Percentiles rank a stretch among this genome's conserved stretches.
These are phyloP conservation scores for Claviceps paspali DNA, from an alignment of 2,329 filamentous ascomycete species.

Conservation along the genomic window DNA sequence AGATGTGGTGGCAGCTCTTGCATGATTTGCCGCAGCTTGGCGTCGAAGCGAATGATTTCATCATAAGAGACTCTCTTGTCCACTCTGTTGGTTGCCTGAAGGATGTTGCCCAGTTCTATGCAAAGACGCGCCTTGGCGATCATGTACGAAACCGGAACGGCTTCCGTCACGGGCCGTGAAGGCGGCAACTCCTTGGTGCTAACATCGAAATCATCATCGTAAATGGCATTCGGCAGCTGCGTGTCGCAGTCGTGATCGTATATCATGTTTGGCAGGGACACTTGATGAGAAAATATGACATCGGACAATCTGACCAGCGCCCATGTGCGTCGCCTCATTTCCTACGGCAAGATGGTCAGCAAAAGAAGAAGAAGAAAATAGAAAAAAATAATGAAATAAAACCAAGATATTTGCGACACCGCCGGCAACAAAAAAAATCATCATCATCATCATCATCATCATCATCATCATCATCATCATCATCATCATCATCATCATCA, in stretches of 20 bases:
- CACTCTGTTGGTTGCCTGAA: slow-evolving; percentile 47
- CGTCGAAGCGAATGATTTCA: slow-evolving; percentile 47
- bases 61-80: slow-evolving; percentile 44
- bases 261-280: slow-evolving; percentile 53
- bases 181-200: slow-evolving; percentile 52
- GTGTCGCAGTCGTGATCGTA: slow-evolving; percentile 62
- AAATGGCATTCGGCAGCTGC: slow-evolving; percentile 59
- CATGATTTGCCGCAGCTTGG: slow-evolving; percentile 43
- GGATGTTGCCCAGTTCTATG: slow-evolving; percentile 54
- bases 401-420: too few species aligned
- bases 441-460: too few species aligned
- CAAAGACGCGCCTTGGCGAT: slow-evolving; percentile 57
- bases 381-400: too few species aligned
- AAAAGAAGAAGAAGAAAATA: too few species aligned
- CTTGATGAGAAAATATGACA: slow-evolving; percentile 62
- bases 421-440: too few species aligned
- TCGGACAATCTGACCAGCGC: slow-evolving; percentile 58
- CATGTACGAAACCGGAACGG: slow-evolving; percentile 66
- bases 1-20: slow-evolving; percentile 67
- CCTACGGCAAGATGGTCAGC: too few species aligned
- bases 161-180: slow-evolving; percentile 50
- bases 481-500: too few species aligned
- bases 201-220: slow-evolving; percentile 65
- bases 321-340: slow-evolving; percentile 58
- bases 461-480: too few species aligned